Evolutionary conservation across 2,329 filamentous ascomycete species (phyloP), one percentile per base, ranked within the genome.

Genomic region (Ceratocystis huliohia): DNA sequence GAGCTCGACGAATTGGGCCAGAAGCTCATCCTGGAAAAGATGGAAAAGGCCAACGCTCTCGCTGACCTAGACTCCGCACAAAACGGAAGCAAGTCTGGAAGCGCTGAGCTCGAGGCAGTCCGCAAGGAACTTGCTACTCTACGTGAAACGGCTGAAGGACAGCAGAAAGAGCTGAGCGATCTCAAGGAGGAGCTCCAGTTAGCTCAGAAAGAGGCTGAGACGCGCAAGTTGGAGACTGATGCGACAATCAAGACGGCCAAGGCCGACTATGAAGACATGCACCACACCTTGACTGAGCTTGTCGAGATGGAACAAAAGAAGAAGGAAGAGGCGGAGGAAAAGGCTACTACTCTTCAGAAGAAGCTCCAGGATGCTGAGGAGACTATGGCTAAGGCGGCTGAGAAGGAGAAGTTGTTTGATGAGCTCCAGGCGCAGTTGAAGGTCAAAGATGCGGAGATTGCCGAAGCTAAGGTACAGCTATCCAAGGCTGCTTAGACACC

Each of bases 391-490:
- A 37, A 45, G 22, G 73, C 81, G 1, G 77, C 78, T 69, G 79
- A 83, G 67, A 76, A 76, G 65, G 76, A 76, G 69, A 79, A 76
- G 74, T 79, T 77, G 74, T 71, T 79, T 37, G 78, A 78, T 65
- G 78, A 82, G 70, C 72, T 81, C 71, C 77, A 81, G 70, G 81
- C 82, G 45, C 81, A 81, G 71, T 75, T 84, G 69, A 84, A 82
- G 76, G 81, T 86, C 64, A 85, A 83, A 76, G 83, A 86, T 53
- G 83, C 84, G 50, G 84, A 87, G 74, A 76, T 87, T 71, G 82
- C 79, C 17, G 84, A 86, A 73, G 82, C 79, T 66, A 82, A 82
- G 78, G 84, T 86, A 74, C 22, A 74, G 70, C 61, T 63, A 10
- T 65, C 66, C 63, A 66, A 48, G 46, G 64, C 68, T 57, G 66